Base-by-base conservation (phyloP, 768 basidiomycete species). In the Suillus alpinus region DNA sequence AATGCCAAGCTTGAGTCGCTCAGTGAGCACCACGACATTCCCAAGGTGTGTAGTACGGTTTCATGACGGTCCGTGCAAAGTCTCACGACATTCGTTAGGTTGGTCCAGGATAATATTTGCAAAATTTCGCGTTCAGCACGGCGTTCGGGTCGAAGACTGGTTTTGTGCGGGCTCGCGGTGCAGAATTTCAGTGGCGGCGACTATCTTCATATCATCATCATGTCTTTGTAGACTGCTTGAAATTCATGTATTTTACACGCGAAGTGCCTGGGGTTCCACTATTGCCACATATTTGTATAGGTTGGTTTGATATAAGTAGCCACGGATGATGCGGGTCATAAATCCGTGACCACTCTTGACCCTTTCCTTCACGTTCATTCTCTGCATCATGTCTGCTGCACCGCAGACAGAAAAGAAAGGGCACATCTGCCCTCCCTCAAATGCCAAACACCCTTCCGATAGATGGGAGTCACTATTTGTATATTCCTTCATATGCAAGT, bases 11-110 rank as follows among this genome's bases (percentile, higher is more conserved):
- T 97, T 9, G 94, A 95, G 75, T 78, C 84, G 60, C 82, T 95
- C 60, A 92, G 90, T 73, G 94, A 95, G 77, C 94, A 95, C 81
- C 92, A 96, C 74, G 94, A 95, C 73, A 94, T 95, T 68, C 94
- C 94, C 43, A 95, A 95, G 83, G 92, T 88, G 71, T 62, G 76
- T 68, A 26, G 53, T 51, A 59, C 50, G 56, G 59, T 61, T 58
- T 20, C 43, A 59, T 29, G n/a, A 29, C 67, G 67, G 69, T 68
- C 65, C 71, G 73, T 73, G 68, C 64, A 64, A 56, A 43, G 62
- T 67, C 67, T 73, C 67, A 73, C 67, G 62, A 53, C 65, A 63
- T 61, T 56, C 51, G 52, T 56, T 67, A 94, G 92, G 92, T 94
- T 72, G 92, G 92, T 62, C 92, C 92, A 49, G 92, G 92, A 77